A percentile compares a stretch with the other conserved stretches of the same genome.
Evolutionary conservation across 257 asterid genomes (phyloP).

Genomic region (Cinchona pubescens): DNA sequence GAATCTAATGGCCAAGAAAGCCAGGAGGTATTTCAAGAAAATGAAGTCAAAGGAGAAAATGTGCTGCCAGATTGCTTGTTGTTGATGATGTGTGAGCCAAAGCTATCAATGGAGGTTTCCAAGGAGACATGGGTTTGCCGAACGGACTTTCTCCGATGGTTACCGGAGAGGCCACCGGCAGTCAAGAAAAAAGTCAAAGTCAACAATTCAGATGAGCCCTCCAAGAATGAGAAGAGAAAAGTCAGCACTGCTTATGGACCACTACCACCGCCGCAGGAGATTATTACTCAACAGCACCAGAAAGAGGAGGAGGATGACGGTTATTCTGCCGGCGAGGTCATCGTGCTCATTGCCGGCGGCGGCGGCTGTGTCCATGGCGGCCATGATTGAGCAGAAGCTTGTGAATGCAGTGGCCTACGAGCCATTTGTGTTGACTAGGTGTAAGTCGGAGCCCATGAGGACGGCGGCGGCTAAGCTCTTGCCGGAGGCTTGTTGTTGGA

Average conservation of each 20-base stretch:
- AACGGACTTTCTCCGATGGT: conserved; percentile 74
- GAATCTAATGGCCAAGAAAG: conserved; percentile 6
- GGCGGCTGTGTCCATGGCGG: conserved; percentile 45
- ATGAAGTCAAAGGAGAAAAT: conserved; percentile 12
- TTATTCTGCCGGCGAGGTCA: conserved; percentile 59
- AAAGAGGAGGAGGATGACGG: conserved; percentile 13
- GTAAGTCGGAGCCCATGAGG: conserved; percentile 97
- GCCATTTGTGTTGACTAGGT: conserved; percentile 82
- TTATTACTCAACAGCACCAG: conserved; percentile 15
- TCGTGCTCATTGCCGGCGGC: conserved; percentile 64
- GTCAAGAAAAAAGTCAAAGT: conserved; percentile 20
- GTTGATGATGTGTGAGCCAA: conserved; percentile 96
- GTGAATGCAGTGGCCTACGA: conserved; percentile 71
- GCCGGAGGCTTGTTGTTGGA: conserved; percentile 82
- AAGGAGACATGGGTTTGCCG: conserved; percentile 98
- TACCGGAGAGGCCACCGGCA: conserved; percentile 52
- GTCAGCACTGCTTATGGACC: conserved; percentile 6
- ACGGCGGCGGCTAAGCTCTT: conserved; percentile 81
- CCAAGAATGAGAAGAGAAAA: conserved; percentile 24
- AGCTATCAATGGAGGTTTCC: conserved; percentile 93
- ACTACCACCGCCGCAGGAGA: conserved; percentile 2
- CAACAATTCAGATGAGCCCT: conserved; percentile 18
- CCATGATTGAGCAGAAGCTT: conserved; percentile 76
- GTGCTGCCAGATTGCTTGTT: conserved; percentile 78
- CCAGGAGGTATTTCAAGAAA: conserved; percentile 2